Percentiles rank a stretch among this genome's conserved stretches.
These are phyloP conservation scores for Vitis rupestris DNA, from an alignment of 164 flowering plant genomes.

Conservation along the genomic window DNA sequence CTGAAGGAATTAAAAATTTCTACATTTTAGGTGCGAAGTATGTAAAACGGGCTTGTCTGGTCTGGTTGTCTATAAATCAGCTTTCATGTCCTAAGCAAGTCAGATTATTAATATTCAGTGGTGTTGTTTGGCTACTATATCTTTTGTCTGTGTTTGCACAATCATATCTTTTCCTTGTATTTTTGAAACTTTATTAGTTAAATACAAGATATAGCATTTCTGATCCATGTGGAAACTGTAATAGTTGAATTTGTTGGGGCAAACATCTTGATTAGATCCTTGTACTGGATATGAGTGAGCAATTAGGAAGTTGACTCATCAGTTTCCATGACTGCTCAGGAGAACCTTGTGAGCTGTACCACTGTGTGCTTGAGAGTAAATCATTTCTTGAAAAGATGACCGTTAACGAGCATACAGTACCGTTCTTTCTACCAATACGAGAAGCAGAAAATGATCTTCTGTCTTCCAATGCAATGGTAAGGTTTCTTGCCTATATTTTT, in stretches of 20 bases:
- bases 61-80: too few species aligned
- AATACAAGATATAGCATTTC: neutral
- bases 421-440: constrained; percentile 87
- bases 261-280: neutral
- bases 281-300: neutral
- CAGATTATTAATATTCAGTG: neutral
- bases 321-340: constrained; percentile 45
- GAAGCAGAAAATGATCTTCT: constrained; percentile 93
- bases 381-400: constrained; percentile 98
- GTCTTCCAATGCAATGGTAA: constrained; percentile 90
- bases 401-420: constrained; percentile 93
- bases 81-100: too few species aligned
- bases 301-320: constrained; percentile 3
- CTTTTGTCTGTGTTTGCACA: neutral
- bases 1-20: too few species aligned
- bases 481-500: constrained; percentile 22
- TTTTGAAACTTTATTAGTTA: neutral
- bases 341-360: constrained; percentile 84
- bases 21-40: too few species aligned
- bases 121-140: neutral
- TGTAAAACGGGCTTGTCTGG: too few species aligned
- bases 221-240: neutral
- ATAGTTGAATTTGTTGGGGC: neutral
- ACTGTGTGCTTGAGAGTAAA: constrained; percentile 93
- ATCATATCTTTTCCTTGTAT: neutral